Evolutionary conservation across 176 grass and related monocot species (phyloP).

Genomic region (Carex cristatella): DNA sequence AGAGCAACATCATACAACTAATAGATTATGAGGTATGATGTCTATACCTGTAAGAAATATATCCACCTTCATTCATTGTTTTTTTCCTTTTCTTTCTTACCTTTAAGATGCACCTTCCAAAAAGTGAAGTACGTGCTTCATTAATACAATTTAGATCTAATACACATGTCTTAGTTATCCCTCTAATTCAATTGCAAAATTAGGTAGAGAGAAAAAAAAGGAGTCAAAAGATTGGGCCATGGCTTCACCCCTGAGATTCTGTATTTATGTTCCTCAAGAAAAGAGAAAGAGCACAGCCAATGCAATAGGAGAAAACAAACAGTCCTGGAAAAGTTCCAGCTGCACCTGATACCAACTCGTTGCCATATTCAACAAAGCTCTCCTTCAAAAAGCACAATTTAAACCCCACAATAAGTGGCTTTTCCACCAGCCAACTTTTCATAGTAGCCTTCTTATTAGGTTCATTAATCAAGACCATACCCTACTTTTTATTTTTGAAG

Average conservation of each 20-base stretch:
- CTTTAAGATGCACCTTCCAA: neutral
- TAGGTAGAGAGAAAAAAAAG: neutral
- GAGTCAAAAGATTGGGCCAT: neutral
- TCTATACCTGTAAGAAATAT: neutral
- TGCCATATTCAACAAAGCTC: neutral
- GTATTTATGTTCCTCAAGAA: neutral
- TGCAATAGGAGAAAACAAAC: neutral
- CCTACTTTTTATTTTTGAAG: too few species aligned
- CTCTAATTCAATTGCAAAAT: neutral
- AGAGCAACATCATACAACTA: slow-evolving; percentile 83
- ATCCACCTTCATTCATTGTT: neutral
- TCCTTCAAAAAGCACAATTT: neutral
- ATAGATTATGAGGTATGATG: slow-evolving; percentile 78
- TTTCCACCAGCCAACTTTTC: neutral
- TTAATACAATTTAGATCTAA: neutral
- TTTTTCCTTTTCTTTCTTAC: neutral
- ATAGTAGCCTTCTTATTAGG: too few species aligned
- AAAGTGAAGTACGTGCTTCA: neutral
- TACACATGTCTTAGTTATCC: neutral
- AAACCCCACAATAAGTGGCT: too few species aligned
- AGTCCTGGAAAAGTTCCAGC: neutral
- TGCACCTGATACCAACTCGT: neutral
- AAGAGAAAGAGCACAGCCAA: neutral
- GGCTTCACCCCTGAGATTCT: neutral
- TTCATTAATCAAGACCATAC: too few species aligned